A percentile compares a stretch with the other conserved stretches of the same genome.
Evolutionary conservation across 2,329 filamentous ascomycete species (phyloP).

Genomic region (Xylaria polymorpha): DNA sequence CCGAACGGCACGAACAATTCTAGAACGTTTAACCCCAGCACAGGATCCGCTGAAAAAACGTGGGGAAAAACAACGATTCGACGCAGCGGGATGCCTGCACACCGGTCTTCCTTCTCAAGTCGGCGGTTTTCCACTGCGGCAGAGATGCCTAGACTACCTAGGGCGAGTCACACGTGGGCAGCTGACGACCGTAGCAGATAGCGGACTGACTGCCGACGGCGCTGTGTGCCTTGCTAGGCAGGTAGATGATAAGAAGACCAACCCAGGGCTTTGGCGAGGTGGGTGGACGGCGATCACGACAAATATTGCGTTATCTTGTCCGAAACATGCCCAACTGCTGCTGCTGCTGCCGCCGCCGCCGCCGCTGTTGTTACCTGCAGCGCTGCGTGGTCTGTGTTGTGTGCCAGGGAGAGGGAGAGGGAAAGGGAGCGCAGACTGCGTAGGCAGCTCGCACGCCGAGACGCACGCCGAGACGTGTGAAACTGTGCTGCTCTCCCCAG

Average conservation of each 20-base stretch:
- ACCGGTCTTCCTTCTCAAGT: slow-evolving; percentile 38
- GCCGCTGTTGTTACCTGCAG: slow-evolving; percentile 32
- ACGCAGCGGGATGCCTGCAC: slow-evolving; percentile 35
- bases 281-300: slow-evolving; percentile 29
- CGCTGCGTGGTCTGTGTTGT: slow-evolving; percentile 14
- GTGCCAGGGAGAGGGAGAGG: slow-evolving; percentile 9
- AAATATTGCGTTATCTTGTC: slow-evolving; percentile 29
- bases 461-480: slow-evolving; percentile 33
- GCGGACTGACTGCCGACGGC: slow-evolving; percentile 33
- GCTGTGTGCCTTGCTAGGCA: slow-evolving; percentile 37
- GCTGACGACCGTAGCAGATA: slow-evolving; percentile 34
- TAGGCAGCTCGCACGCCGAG: slow-evolving; percentile 25
- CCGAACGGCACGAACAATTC: slow-evolving; percentile 42
- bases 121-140: slow-evolving; percentile 29
- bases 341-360: no score
- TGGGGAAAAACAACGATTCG: slow-evolving; percentile 44
- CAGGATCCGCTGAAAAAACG: slow-evolving; percentile 46
- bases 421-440: neutral
- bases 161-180: slow-evolving; percentile 36
- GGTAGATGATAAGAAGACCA: slow-evolving; percentile 38
- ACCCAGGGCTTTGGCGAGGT: slow-evolving; percentile 31
- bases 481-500: slow-evolving; percentile 10
- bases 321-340: slow-evolving; percentile 25
- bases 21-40: slow-evolving; percentile 46
- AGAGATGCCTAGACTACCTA: slow-evolving; percentile 16